These are phyloP conservation scores for Canariomyces notabilis DNA, from an alignment of 2,329 filamentous ascomycete species.

Conservation along the genomic window DNA sequence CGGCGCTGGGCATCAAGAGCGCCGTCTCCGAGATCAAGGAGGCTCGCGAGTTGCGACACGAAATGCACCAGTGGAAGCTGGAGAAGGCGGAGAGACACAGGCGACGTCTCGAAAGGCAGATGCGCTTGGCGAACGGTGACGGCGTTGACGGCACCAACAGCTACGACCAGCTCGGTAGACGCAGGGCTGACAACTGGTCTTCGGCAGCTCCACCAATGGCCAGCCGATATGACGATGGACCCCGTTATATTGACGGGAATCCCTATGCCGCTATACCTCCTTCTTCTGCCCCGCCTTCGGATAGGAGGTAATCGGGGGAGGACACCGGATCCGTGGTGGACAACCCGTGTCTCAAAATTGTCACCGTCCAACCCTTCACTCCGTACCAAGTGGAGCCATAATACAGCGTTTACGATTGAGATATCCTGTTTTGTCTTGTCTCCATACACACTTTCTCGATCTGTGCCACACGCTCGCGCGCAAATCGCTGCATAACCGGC, in stretches of 20 bases:
- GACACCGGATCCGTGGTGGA: not conserved
- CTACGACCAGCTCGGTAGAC: conserved; percentile 30
- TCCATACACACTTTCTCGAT: not conserved
- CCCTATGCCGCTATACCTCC: conserved; percentile 43
- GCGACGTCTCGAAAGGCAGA: conserved; percentile 37
- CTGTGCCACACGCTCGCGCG: conserved; percentile 12
- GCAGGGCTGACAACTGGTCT: conserved; percentile 42
- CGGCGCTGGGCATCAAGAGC: conserved; percentile 53
- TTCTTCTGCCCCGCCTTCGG: conserved; percentile 33
- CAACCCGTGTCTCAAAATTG: not conserved
- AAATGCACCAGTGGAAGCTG: conserved; percentile 44
- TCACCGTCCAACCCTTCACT: not conserved
- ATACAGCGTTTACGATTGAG: conserved; percentile 4
- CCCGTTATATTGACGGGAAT: conserved; percentile 44
- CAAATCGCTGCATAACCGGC: not conserved
- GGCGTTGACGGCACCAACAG: conserved; percentile 15
- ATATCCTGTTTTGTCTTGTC: not conserved
- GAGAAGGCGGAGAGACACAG: conserved; percentile 48
- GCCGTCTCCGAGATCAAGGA: conserved; percentile 53
- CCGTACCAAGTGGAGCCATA: conserved; percentile 4
- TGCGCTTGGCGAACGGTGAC: conserved; percentile 20
- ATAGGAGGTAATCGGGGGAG: conserved; percentile 33
- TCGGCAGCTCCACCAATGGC: conserved; percentile 37
- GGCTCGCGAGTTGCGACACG: conserved; percentile 45
- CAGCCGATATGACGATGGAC: conserved; percentile 39